Evolutionary conservation across 352 stramenopile species (phyloP).

Genomic region (Phytophthora citricola): DNA sequence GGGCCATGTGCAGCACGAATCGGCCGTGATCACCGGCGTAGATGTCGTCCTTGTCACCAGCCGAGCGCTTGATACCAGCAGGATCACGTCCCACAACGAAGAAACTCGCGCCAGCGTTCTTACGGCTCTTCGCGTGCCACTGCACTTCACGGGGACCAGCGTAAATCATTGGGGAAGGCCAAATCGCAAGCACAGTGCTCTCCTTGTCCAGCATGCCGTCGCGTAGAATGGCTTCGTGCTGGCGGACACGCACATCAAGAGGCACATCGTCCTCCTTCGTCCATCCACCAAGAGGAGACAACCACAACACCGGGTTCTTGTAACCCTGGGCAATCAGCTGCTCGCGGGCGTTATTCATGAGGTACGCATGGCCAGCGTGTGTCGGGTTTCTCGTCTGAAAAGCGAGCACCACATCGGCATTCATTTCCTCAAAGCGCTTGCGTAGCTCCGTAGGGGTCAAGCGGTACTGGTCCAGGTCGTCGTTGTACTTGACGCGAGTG

Average conservation of each 20-base stretch:
- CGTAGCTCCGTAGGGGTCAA: constrained; percentile 95
- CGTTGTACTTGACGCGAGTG: constrained; percentile 96
- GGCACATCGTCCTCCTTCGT: constrained; percentile 99
- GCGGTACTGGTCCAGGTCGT: constrained; percentile 97
- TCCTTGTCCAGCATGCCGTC: constrained; percentile 96
- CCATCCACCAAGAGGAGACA: constrained; percentile 97
- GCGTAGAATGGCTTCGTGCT: constrained; percentile 94
- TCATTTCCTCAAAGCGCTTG: constrained; percentile 94
- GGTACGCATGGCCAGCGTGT: constrained; percentile 97
- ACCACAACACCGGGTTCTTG: constrained; percentile 97
- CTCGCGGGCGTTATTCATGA: constrained; percentile 97
- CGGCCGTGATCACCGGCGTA: constrained; percentile 97
- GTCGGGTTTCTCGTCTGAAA: constrained; percentile 99
- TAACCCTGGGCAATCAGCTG: constrained; percentile 93
- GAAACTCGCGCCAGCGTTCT: constrained; percentile 96
- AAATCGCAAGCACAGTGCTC: constrained; percentile 98
- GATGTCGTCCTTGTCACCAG: constrained; percentile 94
- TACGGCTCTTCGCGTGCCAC: constrained; percentile 98
- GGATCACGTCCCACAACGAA: constrained; percentile 98
- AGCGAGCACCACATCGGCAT: constrained; percentile 97
- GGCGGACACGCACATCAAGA: constrained; percentile 97
- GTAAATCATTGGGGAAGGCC: constrained; percentile 99
- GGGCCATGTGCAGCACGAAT: constrained; percentile 97
- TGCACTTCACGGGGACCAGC: constrained; percentile 97
- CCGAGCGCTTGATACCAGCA: constrained; percentile 97